phyloP scores from a whole-genome alignment of 2,329 filamentous ascomycete genomes.

The Botrytis aclada region DNA sequence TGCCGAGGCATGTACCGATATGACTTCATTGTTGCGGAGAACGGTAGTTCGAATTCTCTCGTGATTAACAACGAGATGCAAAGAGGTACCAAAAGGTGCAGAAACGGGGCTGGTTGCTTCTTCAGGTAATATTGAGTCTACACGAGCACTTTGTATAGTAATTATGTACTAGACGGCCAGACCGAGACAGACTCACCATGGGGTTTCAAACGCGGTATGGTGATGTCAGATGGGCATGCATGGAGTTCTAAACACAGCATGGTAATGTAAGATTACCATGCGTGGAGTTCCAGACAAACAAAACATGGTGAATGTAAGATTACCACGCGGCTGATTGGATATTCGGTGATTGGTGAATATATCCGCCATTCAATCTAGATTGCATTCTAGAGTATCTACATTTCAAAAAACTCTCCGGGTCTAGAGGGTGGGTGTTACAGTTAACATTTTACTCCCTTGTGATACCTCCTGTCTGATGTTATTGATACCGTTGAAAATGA shows the following conservation, averaged over 20 bases:
- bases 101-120: background rate
- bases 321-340: background rate
- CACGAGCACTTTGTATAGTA: background rate
- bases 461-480: background rate
- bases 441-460: background rate
- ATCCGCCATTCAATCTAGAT: background rate
- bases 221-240: background rate
- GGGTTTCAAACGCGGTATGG: background rate
- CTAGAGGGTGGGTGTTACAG: background rate
- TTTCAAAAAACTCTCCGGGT: background rate
- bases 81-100: background rate
- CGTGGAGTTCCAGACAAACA: background rate
- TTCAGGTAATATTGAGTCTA: background rate
- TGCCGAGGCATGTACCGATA: background rate
- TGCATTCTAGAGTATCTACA: background rate
- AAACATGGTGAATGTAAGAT: background rate
- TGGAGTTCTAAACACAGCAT: background rate
- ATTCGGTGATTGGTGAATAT: background rate
- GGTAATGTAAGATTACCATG: background rate
- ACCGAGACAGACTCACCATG: background rate
- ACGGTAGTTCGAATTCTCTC: background rate
- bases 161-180: background rate
- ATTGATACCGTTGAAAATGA: background rate
- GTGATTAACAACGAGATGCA: background rate
- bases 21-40: background rate